Evolutionary conservation across 2,329 filamentous ascomycete genomes (phyloP).

Genomic region (Harringtonia lauricola): DNA sequence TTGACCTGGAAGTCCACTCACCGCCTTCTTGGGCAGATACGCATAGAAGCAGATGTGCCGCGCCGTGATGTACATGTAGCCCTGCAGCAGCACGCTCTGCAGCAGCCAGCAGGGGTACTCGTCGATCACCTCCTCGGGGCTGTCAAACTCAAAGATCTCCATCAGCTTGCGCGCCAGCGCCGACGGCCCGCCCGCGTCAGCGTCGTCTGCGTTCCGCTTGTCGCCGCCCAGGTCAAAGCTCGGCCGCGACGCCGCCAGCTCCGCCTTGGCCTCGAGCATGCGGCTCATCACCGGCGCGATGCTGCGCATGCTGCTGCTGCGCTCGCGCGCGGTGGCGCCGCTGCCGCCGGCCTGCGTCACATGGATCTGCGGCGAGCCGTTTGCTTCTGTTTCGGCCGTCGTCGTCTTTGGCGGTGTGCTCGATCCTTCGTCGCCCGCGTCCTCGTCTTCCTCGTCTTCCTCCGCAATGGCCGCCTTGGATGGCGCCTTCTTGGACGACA

Average conservation of each 20-base stretch:
- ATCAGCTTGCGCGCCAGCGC: constrained; percentile 61
- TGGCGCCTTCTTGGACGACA: constrained; percentile 8
- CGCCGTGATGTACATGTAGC: constrained; percentile 90
- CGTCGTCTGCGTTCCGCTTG: constrained; percentile 7
- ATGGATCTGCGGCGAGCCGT: constrained; percentile 18
- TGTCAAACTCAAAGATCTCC: constrained; percentile 77
- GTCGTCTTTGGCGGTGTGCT: neutral
- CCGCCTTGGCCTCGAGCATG: constrained; percentile 62
- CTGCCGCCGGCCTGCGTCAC: constrained; percentile 10
- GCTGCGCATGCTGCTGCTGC: constrained; percentile 22
- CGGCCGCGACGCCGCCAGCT: constrained; percentile 43
- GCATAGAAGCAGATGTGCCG: constrained; percentile 96
- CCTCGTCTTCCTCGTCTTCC: constrained; percentile 20
- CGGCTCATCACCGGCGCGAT: constrained; percentile 65
- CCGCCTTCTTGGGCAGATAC: constrained; percentile 87
- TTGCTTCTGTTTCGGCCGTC: neutral
- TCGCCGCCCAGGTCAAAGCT: constrained; percentile 42
- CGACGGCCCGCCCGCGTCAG: constrained; percentile 32
- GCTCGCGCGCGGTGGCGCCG: constrained; percentile 21
- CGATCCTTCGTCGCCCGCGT: constrained; percentile 5
- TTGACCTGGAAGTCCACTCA: constrained; percentile 33
- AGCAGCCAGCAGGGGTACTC: constrained; percentile 93
- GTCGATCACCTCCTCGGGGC: constrained; percentile 73
- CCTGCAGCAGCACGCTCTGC: constrained; percentile 83
- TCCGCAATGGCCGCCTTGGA: constrained; percentile 26